phyloP scores from a whole-genome alignment of 2,329 filamentous ascomycete species.

The Xylariaceae sp. region DNA sequence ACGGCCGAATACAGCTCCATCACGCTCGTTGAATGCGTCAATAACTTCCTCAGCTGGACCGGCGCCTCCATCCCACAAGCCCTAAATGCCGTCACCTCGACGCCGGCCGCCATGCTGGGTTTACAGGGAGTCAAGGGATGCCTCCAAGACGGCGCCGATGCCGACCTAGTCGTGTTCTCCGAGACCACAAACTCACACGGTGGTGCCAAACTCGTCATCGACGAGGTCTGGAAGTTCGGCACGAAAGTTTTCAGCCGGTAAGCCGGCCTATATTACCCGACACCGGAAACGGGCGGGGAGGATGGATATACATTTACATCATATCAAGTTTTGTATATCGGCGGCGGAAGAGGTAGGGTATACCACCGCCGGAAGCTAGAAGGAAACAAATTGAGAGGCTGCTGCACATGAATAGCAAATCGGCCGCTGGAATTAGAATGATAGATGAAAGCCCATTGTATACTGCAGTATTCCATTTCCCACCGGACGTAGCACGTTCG shows the following conservation, averaged over 20 bases:
- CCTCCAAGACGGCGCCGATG: slow-evolving; percentile 59
- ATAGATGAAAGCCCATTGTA: neutral
- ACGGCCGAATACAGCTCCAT: slow-evolving; percentile 50
- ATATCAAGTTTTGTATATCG: no score
- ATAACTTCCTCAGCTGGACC: slow-evolving; percentile 75
- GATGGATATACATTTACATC: neutral
- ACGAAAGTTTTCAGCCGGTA: slow-evolving; percentile 42
- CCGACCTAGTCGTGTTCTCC: slow-evolving; percentile 65
- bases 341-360: neutral
- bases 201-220: slow-evolving; percentile 56
- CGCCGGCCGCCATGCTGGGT: slow-evolving; percentile 73
- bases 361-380: neutral
- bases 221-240: slow-evolving; percentile 79
- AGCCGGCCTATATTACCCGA: neutral
- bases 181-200: slow-evolving; percentile 42
- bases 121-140: slow-evolving; percentile 63
- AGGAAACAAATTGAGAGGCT: neutral
- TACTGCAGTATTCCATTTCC: neutral
- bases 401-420: neutral
- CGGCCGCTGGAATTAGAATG: neutral
- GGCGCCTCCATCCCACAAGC: slow-evolving; percentile 64
- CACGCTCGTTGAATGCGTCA: slow-evolving; percentile 75
- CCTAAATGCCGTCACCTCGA: slow-evolving; percentile 67
- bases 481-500: no score
- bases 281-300: neutral